Evolutionary conservation across 2,329 filamentous ascomycete species (phyloP), one percentile per base, ranked within the genome.

Genomic region (Teratosphaeria pseudoeucalypti): DNA sequence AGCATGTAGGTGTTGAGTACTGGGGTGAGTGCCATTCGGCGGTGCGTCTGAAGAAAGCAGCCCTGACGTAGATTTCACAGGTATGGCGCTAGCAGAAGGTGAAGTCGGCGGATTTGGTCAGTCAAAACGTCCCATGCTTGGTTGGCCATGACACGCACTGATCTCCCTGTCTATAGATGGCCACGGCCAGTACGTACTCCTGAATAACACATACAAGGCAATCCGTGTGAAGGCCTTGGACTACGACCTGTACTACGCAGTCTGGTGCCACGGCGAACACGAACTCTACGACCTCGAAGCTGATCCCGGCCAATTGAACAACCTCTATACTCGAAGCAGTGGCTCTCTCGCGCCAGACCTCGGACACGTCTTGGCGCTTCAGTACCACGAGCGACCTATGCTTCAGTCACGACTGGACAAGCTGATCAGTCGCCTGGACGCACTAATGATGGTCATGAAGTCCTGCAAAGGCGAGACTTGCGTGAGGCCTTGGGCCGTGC

Each of bases 221-320:
- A 29, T 56, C 14, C 27, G 69, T 4, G 29, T 71, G 2, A 59
- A 67, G 9, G 64, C 63, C 19, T 58, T 65, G 3, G 62, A 56
- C 6, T 87, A 87, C 66, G 82, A 81, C 65, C 68, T 88, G 6
- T 83, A 84, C 63, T 89, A 89, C 65, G 79, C 83, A 0, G 83
- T 87, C 0, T 89, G 85, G 85, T 89, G 86, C 67, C 86, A 74
- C 6, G 83, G 84, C 57, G 85, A 87, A 66, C 80, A 82, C 58
- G 85, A 89, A 67, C 77, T 86, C 9, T 89, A 88, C 67, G 79
- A 88, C 49, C 52, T 70, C 12, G 34, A 56, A 57, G 59, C 59
- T 37, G 68, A 70, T 53, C 65, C 65, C 0, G 29, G 60, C 37
- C 64, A 70, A 55, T 60, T 67, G 52, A 57, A 61, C 52, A 70